Evolutionary conservation across 441 rosid species (phyloP), one percentile per base, ranked within the genome.

Genomic region (Brassica balearica): DNA sequence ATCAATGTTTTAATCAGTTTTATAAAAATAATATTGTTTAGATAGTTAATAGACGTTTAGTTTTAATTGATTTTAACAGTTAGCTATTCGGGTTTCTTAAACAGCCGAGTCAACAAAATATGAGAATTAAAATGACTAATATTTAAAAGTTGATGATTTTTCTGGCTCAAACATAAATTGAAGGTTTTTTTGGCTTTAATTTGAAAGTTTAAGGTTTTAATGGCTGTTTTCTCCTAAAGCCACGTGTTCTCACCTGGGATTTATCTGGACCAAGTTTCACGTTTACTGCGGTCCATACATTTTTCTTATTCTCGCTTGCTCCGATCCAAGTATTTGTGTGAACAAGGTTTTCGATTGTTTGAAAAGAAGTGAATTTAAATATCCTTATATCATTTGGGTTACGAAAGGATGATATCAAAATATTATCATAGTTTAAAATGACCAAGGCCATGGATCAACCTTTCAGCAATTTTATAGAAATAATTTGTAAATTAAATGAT

Each of bases 271-370:
- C 72, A 64, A 15, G 41, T 20, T 48, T 27, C 48, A 55, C 69
- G 60, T 63, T 71, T 65, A 58, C 9, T 46, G 34, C 34, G 76
- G 29, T 55, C 67, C 74, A 73, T 48, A 32, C 6, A 10, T 4
- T 66, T 11, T 9, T 41, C 2, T 17, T 3, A 19, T 17, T 41
- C 60, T 64, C 80, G 36, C 25, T 56, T 56, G 61, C 61, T 17
- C 68, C 17, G 63, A 55, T 53, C 77, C 81, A 77, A 71, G 60
- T 58, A 63, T 69, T 53, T 77, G 66, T 55, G 66, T 64, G 66
- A 71, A 38, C 43, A 71, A 71, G 66, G 66, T 53, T 77, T 77
- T 23, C 56, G 46, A 62, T 61, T 34, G 63, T 58, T 58, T 20
- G 12, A 9, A 27, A 19, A 34, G 0, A 48, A 74, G 63, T 66